Evolutionary conservation across 768 basidiomycete genomes (phyloP).

Genomic region (Krasilnikovozyma curviuscula): DNA sequence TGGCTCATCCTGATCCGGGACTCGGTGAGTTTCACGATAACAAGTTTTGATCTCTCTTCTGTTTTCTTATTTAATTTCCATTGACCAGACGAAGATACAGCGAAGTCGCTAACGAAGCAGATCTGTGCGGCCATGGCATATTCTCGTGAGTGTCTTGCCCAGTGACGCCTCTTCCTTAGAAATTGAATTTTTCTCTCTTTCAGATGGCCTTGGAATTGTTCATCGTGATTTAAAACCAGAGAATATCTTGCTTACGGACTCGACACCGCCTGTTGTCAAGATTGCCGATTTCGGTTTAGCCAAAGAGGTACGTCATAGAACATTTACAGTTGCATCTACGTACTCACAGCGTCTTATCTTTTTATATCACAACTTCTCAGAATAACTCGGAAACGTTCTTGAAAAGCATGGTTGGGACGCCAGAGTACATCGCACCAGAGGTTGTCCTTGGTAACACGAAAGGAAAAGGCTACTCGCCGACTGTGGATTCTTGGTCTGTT

Average conservation of each 20-base stretch:
- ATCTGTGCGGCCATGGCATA: conserved; percentile 46
- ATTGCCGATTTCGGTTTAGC: conserved; percentile 93
- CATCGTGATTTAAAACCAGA: conserved; percentile 84
- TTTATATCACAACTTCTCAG: no score
- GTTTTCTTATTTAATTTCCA: not conserved
- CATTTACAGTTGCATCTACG: no score
- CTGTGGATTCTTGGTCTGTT: conserved; percentile 91
- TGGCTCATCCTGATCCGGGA: conserved; percentile 32
- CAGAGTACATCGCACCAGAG: conserved; percentile 41
- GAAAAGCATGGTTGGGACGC: conserved; percentile 90
- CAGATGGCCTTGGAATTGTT: conserved; percentile 43
- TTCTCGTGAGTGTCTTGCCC: conserved; percentile 10
- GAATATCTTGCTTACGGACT: conserved; percentile 2
- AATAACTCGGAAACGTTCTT: conserved; percentile 22
- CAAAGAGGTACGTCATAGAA: no score
- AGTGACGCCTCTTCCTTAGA: not conserved
- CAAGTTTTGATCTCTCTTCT: conserved; percentile 21
- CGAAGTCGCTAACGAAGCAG: conserved; percentile 56
- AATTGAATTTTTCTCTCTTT: not conserved
- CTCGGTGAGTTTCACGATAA: conserved; percentile 34
- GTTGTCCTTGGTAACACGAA: conserved; percentile 55
- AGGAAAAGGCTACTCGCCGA: conserved; percentile 50
- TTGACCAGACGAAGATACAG: conserved; percentile 27
- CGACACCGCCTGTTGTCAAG: conserved; percentile 49
- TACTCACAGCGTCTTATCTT: no score